Percentiles rank a stretch among this genome's conserved stretches.
Conservation (phyloP, 2,329 filamentous ascomycete genomes). For the Aspergillus puulaauensis region DNA sequence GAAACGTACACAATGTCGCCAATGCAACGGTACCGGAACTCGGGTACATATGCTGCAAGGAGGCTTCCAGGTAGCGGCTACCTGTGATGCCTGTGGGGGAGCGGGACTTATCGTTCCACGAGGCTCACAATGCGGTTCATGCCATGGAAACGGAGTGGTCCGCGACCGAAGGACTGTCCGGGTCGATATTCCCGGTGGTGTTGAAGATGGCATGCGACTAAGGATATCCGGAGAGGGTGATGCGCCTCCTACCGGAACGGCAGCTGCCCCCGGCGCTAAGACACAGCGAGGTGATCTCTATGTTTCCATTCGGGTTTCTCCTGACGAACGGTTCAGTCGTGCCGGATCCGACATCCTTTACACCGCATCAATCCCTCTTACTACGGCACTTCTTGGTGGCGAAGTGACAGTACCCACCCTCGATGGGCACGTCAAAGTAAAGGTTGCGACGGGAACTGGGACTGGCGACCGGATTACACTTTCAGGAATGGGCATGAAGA, state of each 20-base stretch:
- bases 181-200: constrained; percentile 89
- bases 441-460: constrained; percentile 84
- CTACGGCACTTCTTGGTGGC: constrained; percentile 87
- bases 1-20: constrained; percentile 69
- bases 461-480: constrained; percentile 91
- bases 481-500: constrained; percentile 90
- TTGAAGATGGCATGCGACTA: constrained; percentile 94
- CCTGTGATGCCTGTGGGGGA: constrained; percentile 78
- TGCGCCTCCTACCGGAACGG: constrained; percentile 72
- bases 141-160: constrained; percentile 78
- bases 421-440: constrained; percentile 85
- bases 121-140: constrained; percentile 77
- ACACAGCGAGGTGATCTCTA: constrained; percentile 84
- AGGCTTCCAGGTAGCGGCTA: constrained; percentile 94
- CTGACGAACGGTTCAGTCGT: constrained; percentile 85
- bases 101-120: constrained; percentile 73
- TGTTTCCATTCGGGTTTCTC: constrained; percentile 83
- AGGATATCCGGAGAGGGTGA: constrained; percentile 85
- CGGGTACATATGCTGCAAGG: constrained; percentile 86
- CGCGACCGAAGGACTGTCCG: constrained; percentile 79
- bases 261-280: constrained; percentile 61
- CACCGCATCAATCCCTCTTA: constrained; percentile 86
- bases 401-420: constrained; percentile 88
- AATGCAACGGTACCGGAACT: constrained; percentile 83
- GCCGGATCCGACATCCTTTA: constrained; percentile 88